Conservation (phyloP, 176 grass and related monocot genomes). For the Stipa capillata region DNA sequence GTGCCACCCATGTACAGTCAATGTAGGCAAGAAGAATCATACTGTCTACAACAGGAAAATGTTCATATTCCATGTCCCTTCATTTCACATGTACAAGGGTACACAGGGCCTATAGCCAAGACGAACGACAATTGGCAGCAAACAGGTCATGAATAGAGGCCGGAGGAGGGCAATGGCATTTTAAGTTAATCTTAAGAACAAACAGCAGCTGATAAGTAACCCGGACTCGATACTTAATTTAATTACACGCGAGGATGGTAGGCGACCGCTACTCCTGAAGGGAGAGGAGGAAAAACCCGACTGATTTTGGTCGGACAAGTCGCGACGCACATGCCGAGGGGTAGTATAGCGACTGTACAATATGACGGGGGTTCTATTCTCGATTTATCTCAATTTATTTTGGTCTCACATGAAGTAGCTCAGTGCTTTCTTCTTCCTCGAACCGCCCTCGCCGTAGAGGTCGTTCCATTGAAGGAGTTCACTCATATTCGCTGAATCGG, state of each 20-base stretch:
- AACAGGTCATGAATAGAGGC: background rate
- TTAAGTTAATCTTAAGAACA: constrained; percentile 6
- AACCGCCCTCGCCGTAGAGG: constrained; percentile 94
- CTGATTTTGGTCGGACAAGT: constrained; percentile 33
- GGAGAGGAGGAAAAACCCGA: constrained; percentile 32
- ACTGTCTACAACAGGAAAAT: background rate
- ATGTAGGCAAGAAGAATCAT: background rate
- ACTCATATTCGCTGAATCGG: constrained; percentile 87
- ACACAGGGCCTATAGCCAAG: constrained; percentile 43
- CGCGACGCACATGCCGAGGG: constrained; percentile 12
- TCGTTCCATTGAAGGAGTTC: constrained; percentile 98
- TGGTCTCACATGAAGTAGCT: constrained; percentile 96
- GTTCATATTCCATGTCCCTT: constrained; percentile 34
- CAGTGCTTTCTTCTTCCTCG: constrained; percentile 88
- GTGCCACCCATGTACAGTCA: too few species aligned
- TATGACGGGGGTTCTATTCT: background rate
- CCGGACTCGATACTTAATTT: constrained; percentile 28
- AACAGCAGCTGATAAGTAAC: constrained; percentile 36
- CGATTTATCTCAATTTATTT: constrained; percentile 23
- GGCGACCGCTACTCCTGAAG: constrained; percentile 9
- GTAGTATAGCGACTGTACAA: constrained; percentile 42
- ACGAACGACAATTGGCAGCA: constrained; percentile 6
- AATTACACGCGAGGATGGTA: constrained; percentile 35
- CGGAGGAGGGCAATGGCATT: background rate
- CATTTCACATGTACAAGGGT: constrained; percentile 34